Evolutionary conservation across 2,329 filamentous ascomycete species (phyloP).

Genomic region (Ambrosiella xylebori): DNA sequence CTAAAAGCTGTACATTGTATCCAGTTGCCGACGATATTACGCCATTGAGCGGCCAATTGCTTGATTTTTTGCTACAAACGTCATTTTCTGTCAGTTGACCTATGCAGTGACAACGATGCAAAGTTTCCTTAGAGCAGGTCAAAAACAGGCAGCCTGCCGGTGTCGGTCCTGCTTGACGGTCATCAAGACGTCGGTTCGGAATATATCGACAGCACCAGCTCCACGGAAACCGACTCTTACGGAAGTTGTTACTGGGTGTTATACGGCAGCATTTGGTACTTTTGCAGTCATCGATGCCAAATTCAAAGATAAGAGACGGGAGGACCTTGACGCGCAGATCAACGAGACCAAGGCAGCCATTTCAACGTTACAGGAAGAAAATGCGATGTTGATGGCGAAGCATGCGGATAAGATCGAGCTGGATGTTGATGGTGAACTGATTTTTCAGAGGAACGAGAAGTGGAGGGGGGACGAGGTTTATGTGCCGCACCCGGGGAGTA

Average conservation of each 20-base stretch:
- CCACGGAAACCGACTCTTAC: slow-evolving; percentile 32
- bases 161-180: slow-evolving; percentile 43
- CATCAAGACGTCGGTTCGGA: slow-evolving; percentile 27
- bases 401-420: slow-evolving; percentile 4
- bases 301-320: slow-evolving; percentile 38
- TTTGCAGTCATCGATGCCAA: slow-evolving; percentile 45
- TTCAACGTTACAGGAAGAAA: slow-evolving; percentile 12
- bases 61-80: no score
- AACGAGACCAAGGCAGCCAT: slow-evolving; percentile 13
- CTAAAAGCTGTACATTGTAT: no score
- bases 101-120: slow-evolving; percentile 33
- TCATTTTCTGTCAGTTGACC: background rate
- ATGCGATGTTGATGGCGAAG: slow-evolving; percentile 10
- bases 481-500: slow-evolving; percentile 8
- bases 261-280: slow-evolving; percentile 49
- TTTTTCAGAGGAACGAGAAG: background rate
- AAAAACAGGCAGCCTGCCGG: slow-evolving; percentile 40
- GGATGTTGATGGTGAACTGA: background rate
- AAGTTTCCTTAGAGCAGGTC: slow-evolving; percentile 48
- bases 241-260: slow-evolving; percentile 47
- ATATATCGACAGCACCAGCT: slow-evolving; percentile 27
- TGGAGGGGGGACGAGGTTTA: slow-evolving; percentile 6
- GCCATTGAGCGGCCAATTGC: no score
- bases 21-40: no score
- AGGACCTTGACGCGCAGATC: slow-evolving; percentile 41